Conservation (phyloP, 2,329 filamentous ascomycete species). For the Scytalidium lignicola region DNA sequence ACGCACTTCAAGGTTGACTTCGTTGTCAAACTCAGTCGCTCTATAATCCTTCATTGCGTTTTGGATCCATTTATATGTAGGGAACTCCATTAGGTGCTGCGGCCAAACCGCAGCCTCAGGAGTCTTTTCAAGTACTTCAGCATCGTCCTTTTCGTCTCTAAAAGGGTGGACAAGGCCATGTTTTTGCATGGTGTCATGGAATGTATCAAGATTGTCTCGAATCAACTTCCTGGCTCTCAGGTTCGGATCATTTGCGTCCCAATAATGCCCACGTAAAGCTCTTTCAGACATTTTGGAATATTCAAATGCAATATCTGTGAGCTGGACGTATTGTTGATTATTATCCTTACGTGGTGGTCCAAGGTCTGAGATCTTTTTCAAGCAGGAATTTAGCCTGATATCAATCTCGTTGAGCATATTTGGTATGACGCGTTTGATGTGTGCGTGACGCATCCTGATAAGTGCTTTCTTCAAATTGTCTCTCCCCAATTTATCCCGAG, state of each 20-base stretch:
- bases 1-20: slow-evolving; percentile 12
- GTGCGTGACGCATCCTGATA: slow-evolving; percentile 10
- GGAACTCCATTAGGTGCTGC: slow-evolving; percentile 2
- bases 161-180: slow-evolving; percentile 3
- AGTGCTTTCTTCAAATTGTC: slow-evolving; percentile 10
- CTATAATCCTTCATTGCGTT: slow-evolving; percentile 9
- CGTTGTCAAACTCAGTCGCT: slow-evolving; percentile 9
- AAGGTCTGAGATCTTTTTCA: slow-evolving; percentile 4
- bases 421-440: slow-evolving; percentile 11
- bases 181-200: slow-evolving; percentile 5
- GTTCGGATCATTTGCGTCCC: slow-evolving; percentile 2
- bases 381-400: slow-evolving; percentile 6
- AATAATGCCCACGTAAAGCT: slow-evolving; percentile 10
- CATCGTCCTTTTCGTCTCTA: slow-evolving; percentile 4
- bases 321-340: slow-evolving; percentile 6
- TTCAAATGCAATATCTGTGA: slow-evolving; percentile 3
- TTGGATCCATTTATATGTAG: slow-evolving; percentile 12
- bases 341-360: slow-evolving; percentile 8
- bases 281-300: slow-evolving; percentile 9
- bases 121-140: slow-evolving; percentile 1
- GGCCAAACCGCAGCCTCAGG: slow-evolving; percentile 4
- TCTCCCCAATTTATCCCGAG: slow-evolving; percentile 11
- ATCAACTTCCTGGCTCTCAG: slow-evolving; percentile 8
- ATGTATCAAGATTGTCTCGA: slow-evolving; percentile 4
- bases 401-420: slow-evolving; percentile 9